Evolutionary conservation across 768 basidiomycete genomes (phyloP), one percentile per base, ranked within the genome.

Genomic region (Termitomyces sp.): DNA sequence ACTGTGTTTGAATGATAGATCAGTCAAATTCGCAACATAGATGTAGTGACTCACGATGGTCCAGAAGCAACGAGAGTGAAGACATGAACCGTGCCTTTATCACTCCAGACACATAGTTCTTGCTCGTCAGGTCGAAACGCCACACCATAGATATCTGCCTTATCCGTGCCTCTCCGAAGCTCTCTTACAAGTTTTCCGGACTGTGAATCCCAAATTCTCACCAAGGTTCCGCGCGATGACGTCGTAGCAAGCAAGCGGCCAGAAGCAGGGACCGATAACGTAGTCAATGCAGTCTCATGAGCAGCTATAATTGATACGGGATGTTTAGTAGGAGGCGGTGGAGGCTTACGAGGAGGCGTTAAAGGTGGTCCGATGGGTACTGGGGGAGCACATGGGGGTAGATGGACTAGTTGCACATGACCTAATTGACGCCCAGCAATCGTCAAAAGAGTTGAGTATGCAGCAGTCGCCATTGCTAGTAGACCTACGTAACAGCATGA

Each of bases 41-140:
- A 42, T 1, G 53, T 36, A 18, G 47, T 54, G 50, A 51, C 87
- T 77, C 70, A 89, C 87, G 83, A 81, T 60, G 82, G 70, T 8
- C 85, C 85, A 20, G 87, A 82, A 41, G 79, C 78, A 48, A 80
- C 77, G 24, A 96, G 77, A 44, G 88, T 85, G 71, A 95, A 96
- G 44, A 94, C 78, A 68, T 97, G 94, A 7, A 97, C 85, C 0
- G 94, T 97, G 36, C 94, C 94, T 72, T 97, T 97, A 70, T 97
- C 94, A 67, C 92, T 94, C 88, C 92, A 93, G 10, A 92, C 93
- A 65, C 90, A 92, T 0, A 96, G 74, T 63, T 94, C 91, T 57
- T 80, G 81, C 65, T 95, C 94, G 63, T 93, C 92, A 4, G 85
- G 86, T 37, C 93, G 81, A 70, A 95, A 93, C 13, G 88, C 87